These are phyloP conservation scores for Yamadazyma sp. DNA, from an alignment of 805 yeast species.

Conservation along the genomic window DNA sequence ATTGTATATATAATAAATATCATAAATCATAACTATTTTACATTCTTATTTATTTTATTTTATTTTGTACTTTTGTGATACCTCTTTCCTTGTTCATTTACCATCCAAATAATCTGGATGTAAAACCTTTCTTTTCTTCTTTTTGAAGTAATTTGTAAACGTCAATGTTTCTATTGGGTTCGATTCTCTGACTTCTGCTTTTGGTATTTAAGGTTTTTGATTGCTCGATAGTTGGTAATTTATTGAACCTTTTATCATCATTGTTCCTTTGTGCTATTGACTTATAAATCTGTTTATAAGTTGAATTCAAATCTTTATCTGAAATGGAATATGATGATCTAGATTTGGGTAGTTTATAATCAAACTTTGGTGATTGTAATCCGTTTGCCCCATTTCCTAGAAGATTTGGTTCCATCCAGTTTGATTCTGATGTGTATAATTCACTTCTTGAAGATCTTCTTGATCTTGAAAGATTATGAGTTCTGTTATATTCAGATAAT, in stretches of 20 bases:
- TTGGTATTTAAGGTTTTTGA: conserved; percentile 7
- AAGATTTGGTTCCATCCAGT: conserved; percentile 54
- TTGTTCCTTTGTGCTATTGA: conserved; percentile 33
- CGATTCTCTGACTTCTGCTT: background rate
- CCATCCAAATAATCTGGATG: conserved; percentile 40
- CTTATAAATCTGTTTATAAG: conserved; percentile 34
- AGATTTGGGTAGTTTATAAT: conserved; percentile 16
- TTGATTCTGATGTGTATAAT: conserved; percentile 41
- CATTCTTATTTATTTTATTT: too few relatives aligned
- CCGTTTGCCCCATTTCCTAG: background rate
- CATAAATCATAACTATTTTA: conserved; percentile 5
- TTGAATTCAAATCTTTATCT: conserved; percentile 22
- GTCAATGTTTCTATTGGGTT: conserved; percentile 4
- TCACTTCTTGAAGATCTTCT: conserved; percentile 40
- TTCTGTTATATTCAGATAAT: conserved; percentile 31
- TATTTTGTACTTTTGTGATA: conserved; percentile 5
- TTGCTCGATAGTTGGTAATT: conserved; percentile 16
- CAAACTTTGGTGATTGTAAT: background rate
- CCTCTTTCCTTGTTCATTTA: conserved; percentile 15
- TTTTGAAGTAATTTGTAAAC: conserved; percentile 12
- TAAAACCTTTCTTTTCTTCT: conserved; percentile 16
- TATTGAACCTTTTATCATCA: conserved; percentile 7
- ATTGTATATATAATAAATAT: conserved; percentile 10
- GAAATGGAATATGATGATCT: conserved; percentile 24
- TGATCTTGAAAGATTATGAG: conserved; percentile 19